These are phyloP conservation scores for Russula ochroleuca DNA, from an alignment of 768 basidiomycete genomes.

Conservation along the genomic window DNA sequence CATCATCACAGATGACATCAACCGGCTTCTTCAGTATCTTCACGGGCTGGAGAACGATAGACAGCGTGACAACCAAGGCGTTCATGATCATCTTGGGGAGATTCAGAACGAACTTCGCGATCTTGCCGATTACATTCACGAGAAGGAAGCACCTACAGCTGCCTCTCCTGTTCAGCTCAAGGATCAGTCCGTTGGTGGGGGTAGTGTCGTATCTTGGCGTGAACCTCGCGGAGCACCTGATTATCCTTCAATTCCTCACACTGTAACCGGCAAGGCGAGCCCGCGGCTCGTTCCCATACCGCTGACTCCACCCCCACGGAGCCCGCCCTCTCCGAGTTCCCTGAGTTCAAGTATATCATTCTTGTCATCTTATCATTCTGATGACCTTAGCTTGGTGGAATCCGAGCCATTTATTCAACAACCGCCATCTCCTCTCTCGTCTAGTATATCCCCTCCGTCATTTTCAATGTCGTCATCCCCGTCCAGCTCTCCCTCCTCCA, in stretches of 20 bases:
- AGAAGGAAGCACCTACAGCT: slow-evolving; percentile 14
- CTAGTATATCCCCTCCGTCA: slow-evolving; percentile 35
- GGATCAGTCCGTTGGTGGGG: slow-evolving; percentile 29
- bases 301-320: slow-evolving; percentile 43
- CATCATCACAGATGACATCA: slow-evolving; percentile 48
- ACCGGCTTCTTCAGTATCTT: slow-evolving; percentile 48
- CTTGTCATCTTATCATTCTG: slow-evolving; percentile 66
- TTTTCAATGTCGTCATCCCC: slow-evolving; percentile 38
- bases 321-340: slow-evolving; percentile 42
- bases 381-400: slow-evolving; percentile 52
- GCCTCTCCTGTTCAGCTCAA: slow-evolving; percentile 7
- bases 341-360: slow-evolving; percentile 40
- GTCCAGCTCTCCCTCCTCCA: slow-evolving; percentile 17
- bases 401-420: slow-evolving; percentile 33
- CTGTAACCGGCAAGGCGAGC: slow-evolving; percentile 9
- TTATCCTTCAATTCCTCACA: slow-evolving; percentile 14
- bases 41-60: slow-evolving; percentile 63
- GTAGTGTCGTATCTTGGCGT: slow-evolving; percentile 36
- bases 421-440: slow-evolving; percentile 1
- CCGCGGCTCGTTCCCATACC: slow-evolving; percentile 32
- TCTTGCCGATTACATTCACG: slow-evolving; percentile 39
- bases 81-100: slow-evolving; percentile 62
- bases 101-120: slow-evolving; percentile 67
- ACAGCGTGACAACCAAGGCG: slow-evolving; percentile 58
- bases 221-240: slow-evolving; percentile 28